Base-by-base conservation (phyloP, 768 basidiomycete genomes). In the Guyanaporus albipodus region DNA sequence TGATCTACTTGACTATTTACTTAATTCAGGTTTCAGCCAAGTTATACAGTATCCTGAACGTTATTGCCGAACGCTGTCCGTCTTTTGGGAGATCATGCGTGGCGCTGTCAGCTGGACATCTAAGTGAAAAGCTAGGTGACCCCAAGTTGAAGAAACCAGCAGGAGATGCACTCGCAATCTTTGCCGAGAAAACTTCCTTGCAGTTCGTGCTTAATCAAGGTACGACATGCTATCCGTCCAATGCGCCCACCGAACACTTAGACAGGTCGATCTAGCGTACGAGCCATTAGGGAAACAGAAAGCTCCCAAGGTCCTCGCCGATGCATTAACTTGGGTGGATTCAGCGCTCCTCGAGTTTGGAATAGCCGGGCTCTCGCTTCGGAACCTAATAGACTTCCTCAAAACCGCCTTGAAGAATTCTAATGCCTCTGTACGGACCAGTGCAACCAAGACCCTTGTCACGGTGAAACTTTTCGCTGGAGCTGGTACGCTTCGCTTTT, bases 61-160 rank as follows among this genome's bases (percentile, higher is more conserved):
- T 79, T 8, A 77, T 98, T 32, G 87, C 93, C 2, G 81, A 90
- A 54, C 71, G 74, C 28, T 91, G 84, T 57, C 83, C 91, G 1
- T 79, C 83, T 2, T 98, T 98, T 66, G 85, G 90, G 23, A 79
- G 85, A 56, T 83, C 92, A 1, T 91, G 90, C 43, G 78, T 82
- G 7, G 94, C 93, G 2, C 69, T 97, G 18, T 83, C 79, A 44
- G 79, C 92, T 4, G 76, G 81, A 4, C 88, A 92, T 66, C 70
- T 98, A 19, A 82, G 81, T 31, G 96, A 99, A 68, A 98, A 99
- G 68, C 72, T 99, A 38, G 96, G 96, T 18, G 96, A 99, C 61
- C 71, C 89, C 69, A 99, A 99, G 62, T 69, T 99, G 49, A 98
- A 97, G 74, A 98, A 97, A 64, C 88, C 94, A 5, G 91, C 94